These are phyloP conservation scores for Cyclotella baltica DNA, from an alignment of 108 stramenopile species.

Conservation along the genomic window DNA sequence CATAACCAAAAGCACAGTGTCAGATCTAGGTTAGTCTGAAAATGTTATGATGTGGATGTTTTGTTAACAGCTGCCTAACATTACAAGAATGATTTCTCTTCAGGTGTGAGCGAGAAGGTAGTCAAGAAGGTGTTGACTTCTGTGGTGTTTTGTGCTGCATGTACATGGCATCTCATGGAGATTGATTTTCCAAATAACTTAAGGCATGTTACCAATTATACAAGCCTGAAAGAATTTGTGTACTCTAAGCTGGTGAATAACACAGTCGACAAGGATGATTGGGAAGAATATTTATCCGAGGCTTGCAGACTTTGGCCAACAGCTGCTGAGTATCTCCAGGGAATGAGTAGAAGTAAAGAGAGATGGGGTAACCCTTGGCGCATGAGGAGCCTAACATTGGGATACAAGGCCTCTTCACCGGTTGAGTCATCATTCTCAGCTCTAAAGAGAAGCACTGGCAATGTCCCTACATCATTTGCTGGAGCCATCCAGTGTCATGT, in stretches of 20 bases:
- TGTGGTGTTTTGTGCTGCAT: background rate
- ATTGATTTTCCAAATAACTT: background rate
- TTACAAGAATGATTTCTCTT: background rate
- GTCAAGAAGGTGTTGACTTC: background rate
- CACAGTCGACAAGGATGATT: background rate
- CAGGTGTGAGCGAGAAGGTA: background rate
- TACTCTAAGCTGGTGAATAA: constrained; percentile 3
- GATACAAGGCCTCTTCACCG: background rate
- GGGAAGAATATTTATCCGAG: background rate
- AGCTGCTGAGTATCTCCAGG: constrained; percentile 3
- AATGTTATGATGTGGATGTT: background rate
- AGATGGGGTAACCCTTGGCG: constrained; percentile 8
- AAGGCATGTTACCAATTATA: too few species aligned
- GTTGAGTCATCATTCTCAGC: too few species aligned
- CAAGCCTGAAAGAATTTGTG: too few species aligned
- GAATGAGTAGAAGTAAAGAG: background rate
- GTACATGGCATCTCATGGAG: background rate
- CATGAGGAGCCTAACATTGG: background rate
- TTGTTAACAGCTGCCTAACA: background rate
- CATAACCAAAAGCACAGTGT: background rate
- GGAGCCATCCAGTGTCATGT: too few species aligned
- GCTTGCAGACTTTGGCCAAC: background rate
- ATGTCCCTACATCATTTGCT: too few species aligned
- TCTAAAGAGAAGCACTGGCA: too few species aligned
- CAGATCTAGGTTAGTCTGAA: background rate